These are phyloP conservation scores for Plasmodium chabaudi DNA, from an alignment of 169 alveolate species.

Conservation along the genomic window DNA sequence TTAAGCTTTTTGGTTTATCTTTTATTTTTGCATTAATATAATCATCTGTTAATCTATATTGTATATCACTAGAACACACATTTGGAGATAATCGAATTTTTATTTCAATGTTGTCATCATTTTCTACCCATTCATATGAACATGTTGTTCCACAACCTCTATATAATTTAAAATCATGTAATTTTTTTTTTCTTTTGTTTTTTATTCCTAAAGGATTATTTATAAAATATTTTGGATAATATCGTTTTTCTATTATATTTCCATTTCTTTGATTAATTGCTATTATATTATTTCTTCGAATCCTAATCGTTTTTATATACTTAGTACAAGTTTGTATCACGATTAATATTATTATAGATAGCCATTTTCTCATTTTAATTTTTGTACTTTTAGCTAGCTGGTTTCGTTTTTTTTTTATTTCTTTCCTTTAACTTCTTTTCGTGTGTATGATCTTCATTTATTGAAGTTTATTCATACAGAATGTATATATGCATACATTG, in stretches of 20 bases:
- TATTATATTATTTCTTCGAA: neutral
- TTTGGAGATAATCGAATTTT: slow-evolving; percentile 48
- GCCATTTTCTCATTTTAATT: slow-evolving; percentile 20
- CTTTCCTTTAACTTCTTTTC: too few species aligned
- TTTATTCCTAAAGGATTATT: neutral
- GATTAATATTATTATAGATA: neutral
- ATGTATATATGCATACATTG: too few species aligned
- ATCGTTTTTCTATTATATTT: neutral
- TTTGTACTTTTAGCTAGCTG: too few species aligned
- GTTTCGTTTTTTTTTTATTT: too few species aligned
- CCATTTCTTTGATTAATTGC: neutral
- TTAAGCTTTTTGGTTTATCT: slow-evolving; percentile 50
- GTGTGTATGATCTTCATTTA: too few species aligned
- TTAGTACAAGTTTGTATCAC: neutral
- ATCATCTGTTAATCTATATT: slow-evolving; percentile 30
- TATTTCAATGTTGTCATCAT: slow-evolving; percentile 51
- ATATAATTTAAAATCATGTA: neutral
- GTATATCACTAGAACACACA: slow-evolving; percentile 42
- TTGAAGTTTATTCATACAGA: too few species aligned
- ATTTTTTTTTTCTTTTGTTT: slow-evolving; percentile 7
- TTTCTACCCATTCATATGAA: slow-evolving; percentile 69
- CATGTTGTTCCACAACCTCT: slow-evolving; percentile 64
- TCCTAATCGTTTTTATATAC: neutral
- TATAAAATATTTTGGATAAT: slow-evolving; percentile 8
- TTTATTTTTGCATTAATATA: slow-evolving; percentile 53